Evolutionary conservation across 108 stramenopile genomes (phyloP).

Genomic region (Stephanodiscus triporus): DNA sequence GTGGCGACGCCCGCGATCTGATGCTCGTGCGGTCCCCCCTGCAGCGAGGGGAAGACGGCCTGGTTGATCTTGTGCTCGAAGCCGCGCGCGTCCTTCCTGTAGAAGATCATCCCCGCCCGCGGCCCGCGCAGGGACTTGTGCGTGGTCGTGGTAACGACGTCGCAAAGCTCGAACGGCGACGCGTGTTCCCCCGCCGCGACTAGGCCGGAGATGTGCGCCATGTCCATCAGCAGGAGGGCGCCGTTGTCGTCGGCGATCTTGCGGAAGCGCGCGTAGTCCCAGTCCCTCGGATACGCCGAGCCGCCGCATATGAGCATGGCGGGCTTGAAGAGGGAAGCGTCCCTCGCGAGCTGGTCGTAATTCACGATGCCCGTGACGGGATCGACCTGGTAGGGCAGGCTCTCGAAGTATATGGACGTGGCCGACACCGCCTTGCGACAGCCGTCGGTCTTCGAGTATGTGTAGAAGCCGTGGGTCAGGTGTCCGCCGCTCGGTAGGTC

Average conservation of each 20-base stretch:
- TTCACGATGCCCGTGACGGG: slow-evolving; percentile 96
- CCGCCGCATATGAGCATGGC: slow-evolving; percentile 98
- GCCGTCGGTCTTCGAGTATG: slow-evolving; percentile 97
- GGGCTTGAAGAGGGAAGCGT: slow-evolving; percentile 97
- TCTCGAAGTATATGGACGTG: slow-evolving; percentile 99
- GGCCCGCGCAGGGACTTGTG: slow-evolving; percentile 99
- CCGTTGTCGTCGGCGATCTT: slow-evolving; percentile 99
- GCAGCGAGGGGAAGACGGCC: slow-evolving; percentile 99
- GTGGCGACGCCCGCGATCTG: slow-evolving; percentile 99
- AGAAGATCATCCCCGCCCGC: slow-evolving; percentile 99
- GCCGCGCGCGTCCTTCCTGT: slow-evolving; percentile 96
- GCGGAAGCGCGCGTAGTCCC: slow-evolving; percentile 98
- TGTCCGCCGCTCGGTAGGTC: slow-evolving; percentile 99
- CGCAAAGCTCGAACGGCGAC: slow-evolving; percentile 95
- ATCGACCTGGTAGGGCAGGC: slow-evolving; percentile 97
- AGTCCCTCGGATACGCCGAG: slow-evolving; percentile 99
- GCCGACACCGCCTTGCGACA: slow-evolving; percentile 97
- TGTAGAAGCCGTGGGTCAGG: slow-evolving; percentile 99
- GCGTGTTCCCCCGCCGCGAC: slow-evolving; percentile 93
- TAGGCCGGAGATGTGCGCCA: slow-evolving; percentile 99
- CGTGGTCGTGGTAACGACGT: slow-evolving; percentile 99
- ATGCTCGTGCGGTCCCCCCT: slow-evolving; percentile 99
- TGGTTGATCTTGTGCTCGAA: slow-evolving; percentile 96
- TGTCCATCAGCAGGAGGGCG: slow-evolving; percentile 97
- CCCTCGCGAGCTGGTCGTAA: slow-evolving; percentile 90